Conservation (phyloP, 2,329 filamentous ascomycete genomes). For the Herpomyces periplanetae region DNA sequence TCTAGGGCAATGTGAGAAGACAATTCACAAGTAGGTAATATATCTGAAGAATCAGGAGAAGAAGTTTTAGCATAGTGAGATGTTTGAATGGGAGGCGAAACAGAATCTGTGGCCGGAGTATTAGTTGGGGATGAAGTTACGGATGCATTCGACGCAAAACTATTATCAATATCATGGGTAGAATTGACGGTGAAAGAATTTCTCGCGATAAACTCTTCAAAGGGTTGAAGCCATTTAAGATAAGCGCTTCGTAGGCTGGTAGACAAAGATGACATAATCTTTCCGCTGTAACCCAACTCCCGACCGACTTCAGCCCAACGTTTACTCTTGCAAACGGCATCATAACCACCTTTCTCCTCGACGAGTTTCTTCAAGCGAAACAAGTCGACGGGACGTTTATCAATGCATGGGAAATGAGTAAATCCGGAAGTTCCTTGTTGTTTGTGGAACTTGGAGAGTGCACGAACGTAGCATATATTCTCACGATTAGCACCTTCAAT, state of each 20-base stretch:
- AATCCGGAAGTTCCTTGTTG: constrained; percentile 80
- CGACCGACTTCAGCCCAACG: constrained; percentile 97
- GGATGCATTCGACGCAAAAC: no score
- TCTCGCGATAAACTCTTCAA: constrained; percentile 91
- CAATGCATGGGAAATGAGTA: constrained; percentile 73
- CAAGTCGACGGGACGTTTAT: constrained; percentile 79
- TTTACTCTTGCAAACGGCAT: constrained; percentile 81
- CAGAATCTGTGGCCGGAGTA: no score
- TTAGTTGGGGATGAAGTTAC: no score
- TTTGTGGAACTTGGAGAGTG: constrained; percentile 78
- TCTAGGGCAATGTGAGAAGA: no score
- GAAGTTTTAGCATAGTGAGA: no score
- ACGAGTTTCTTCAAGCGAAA: constrained; percentile 92
- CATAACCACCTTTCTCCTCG: constrained; percentile 69
- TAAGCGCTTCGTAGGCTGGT: constrained; percentile 95
- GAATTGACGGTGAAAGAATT: no score
- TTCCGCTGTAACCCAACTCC: constrained; percentile 84
- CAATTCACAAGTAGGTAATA: no score
- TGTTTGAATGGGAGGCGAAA: no score
- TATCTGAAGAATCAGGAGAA: no score
- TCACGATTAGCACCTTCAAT: constrained; percentile 86
- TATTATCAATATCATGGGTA: no score
- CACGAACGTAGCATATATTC: constrained; percentile 80
- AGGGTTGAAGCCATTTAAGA: constrained; percentile 79
- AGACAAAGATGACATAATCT: constrained; percentile 95